Evolutionary conservation across 2,329 filamentous ascomycete genomes (phyloP).

Genomic region (Beauveria varroae): DNA sequence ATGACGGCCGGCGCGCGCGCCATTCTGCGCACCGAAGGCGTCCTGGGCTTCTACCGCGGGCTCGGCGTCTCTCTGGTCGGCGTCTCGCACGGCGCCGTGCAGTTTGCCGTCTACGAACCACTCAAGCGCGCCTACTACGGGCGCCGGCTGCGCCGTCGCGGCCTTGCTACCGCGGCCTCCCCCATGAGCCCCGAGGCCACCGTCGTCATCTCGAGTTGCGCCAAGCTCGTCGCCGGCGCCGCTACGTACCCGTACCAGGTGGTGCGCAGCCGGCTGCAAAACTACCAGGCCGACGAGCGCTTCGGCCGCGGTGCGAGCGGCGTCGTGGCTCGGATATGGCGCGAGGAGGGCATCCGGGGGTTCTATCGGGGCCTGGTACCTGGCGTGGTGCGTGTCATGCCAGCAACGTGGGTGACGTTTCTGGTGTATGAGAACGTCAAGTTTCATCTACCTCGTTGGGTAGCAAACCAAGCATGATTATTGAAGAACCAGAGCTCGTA

Average conservation of each 20-base stretch:
- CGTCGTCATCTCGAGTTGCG: constrained; percentile 67
- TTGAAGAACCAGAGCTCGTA: too few species aligned
- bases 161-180: constrained; percentile 14
- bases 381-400: constrained; percentile 83
- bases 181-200: constrained; percentile 65
- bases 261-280: constrained; percentile 79
- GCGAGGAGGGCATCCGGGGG: constrained; percentile 68
- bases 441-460: constrained; percentile 52
- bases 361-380: constrained; percentile 91
- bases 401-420: constrained; percentile 94
- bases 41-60: constrained; percentile 79
- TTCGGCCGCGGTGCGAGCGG: constrained; percentile 67
- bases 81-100: constrained; percentile 85
- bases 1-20: constrained; percentile 63
- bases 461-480: constrained; percentile 6
- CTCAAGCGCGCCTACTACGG: constrained; percentile 50
- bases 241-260: constrained; percentile 95
- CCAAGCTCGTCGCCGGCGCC: constrained; percentile 84
- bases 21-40: constrained; percentile 64
- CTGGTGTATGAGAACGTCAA: constrained; percentile 93
- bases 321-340: constrained; percentile 67
- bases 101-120: constrained; percentile 91
- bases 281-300: constrained; percentile 68
- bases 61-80: constrained; percentile 76
- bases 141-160: constrained; percentile 19